Conservation (phyloP, 1,284 basidiomycete genomes). For the Heterobasidion irregulare region DNA sequence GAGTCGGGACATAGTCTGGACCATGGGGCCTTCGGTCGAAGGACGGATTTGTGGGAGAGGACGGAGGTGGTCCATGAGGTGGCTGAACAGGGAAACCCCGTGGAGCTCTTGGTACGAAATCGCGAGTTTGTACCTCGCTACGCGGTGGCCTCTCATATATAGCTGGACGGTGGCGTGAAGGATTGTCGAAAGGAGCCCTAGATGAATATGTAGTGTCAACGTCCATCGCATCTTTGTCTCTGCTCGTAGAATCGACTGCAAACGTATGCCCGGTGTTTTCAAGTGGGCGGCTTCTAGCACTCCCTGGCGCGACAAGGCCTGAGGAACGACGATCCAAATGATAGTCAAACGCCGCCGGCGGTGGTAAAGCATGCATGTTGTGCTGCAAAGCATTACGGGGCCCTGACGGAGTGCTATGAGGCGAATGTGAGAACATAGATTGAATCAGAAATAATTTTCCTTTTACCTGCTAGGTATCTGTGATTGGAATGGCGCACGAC, state of each 20-base stretch:
- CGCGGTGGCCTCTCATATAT: conserved; percentile 9
- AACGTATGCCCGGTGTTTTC: conserved; percentile 4
- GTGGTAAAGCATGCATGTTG: not conserved
- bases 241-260: conserved; percentile 1
- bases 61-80: not conserved
- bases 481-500: conserved; percentile 2
- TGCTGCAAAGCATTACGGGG: not conserved
- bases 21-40: not conserved
- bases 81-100: not conserved
- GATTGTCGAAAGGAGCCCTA: conserved; percentile 7
- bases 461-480: conserved; percentile 3
- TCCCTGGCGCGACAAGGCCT: not conserved
- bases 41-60: not conserved
- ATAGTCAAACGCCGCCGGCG: not conserved
- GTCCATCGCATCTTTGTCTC: conserved; percentile 19
- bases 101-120: not conserved
- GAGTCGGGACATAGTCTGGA: not conserved
- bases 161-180: conserved; percentile 4
- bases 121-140: conserved; percentile 16
- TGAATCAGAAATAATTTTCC: not conserved
- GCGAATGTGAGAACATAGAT: not conserved
- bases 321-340: not conserved
- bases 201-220: conserved; percentile 14
- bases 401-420: conserved; percentile 2
- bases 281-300: not conserved